A percentile compares a stretch with the other conserved stretches of the same genome.
These are phyloP conservation scores for Hericium erinaceus DNA, from an alignment of 768 basidiomycete species.

Conservation along the genomic window DNA sequence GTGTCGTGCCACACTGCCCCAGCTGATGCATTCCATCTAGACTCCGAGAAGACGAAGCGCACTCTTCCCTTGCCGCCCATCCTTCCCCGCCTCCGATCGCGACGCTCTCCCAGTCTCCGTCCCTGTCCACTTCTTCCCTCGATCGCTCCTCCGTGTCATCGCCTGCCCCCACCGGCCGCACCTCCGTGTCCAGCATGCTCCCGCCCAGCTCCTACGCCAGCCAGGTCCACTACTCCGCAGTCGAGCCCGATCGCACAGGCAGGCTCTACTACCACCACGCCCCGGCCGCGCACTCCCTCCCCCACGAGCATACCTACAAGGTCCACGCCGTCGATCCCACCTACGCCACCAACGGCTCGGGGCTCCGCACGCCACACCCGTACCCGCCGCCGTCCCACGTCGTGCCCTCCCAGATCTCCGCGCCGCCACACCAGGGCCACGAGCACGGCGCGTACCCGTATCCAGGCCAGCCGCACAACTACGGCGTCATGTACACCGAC, in stretches of 20 bases:
- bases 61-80: slow-evolving; percentile 25
- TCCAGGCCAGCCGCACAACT: slow-evolving; percentile 27
- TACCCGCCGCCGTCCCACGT: slow-evolving; percentile 19
- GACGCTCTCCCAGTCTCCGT: slow-evolving; percentile 48
- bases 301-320: background rate
- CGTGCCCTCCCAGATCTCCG: slow-evolving; percentile 15
- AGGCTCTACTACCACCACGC: slow-evolving; percentile 8
- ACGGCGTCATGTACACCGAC: slow-evolving; percentile 49
- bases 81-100: slow-evolving; percentile 39
- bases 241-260: slow-evolving; percentile 7
- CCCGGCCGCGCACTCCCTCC: background rate
- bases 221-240: slow-evolving; percentile 7
- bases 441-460: slow-evolving; percentile 25
- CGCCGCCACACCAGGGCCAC: slow-evolving; percentile 4
- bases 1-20: background rate
- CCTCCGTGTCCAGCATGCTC: slow-evolving; percentile 26
- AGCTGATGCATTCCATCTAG: slow-evolving; percentile 14
- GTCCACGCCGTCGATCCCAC: background rate
- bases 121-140: slow-evolving; percentile 47
- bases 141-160: slow-evolving; percentile 55
- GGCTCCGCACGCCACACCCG: background rate
- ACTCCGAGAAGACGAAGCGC: slow-evolving; percentile 30
- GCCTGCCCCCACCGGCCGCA: slow-evolving; percentile 39
- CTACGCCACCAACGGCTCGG: background rate
- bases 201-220: slow-evolving; percentile 33